Conservation (phyloP, 2,329 filamentous ascomycete species). For the Cryphonectria radicalis region DNA sequence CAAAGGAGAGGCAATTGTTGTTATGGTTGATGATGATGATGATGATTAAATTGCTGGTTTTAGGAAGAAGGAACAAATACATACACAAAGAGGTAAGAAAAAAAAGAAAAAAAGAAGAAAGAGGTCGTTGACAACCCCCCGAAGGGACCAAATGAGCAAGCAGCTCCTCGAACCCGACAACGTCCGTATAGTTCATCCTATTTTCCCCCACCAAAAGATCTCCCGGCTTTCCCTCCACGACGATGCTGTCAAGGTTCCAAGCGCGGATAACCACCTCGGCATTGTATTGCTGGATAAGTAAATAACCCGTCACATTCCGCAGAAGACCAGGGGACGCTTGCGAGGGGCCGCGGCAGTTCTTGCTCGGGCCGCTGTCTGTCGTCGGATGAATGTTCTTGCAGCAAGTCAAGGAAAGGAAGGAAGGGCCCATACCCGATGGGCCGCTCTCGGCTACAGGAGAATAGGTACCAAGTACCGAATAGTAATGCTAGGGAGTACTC, state of each 20-base stretch:
- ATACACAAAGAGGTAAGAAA: neutral
- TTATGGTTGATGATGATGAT: neutral
- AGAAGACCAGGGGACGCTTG: neutral
- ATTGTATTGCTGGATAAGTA: constrained; percentile 19
- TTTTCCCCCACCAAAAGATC: neutral
- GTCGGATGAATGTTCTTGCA: constrained; percentile 27
- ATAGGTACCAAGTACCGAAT: neutral
- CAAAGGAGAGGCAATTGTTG: neutral
- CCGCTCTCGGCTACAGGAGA: neutral
- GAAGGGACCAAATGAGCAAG: neutral
- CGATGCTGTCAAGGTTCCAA: constrained; percentile 14
- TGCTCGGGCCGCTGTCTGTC: constrained; percentile 2
- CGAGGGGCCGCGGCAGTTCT: neutral
- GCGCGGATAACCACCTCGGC: constrained; percentile 24
- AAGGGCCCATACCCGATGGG: neutral
- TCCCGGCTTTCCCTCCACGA: constrained; percentile 1
- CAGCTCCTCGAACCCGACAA: constrained; percentile 1
- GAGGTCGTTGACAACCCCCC: neutral
- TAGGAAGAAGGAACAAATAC: neutral
- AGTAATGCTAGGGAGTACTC: too few relatives aligned
- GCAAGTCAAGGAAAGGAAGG: neutral
- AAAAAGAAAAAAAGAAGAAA: neutral
- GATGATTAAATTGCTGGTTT: neutral
- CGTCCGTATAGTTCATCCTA: constrained; percentile 13
- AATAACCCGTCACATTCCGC: constrained; percentile 26